A percentile compares a stretch with the other conserved stretches of the same genome.
These are phyloP conservation scores for Hygrophorus russula DNA, from an alignment of 768 basidiomycete genomes.

Conservation along the genomic window DNA sequence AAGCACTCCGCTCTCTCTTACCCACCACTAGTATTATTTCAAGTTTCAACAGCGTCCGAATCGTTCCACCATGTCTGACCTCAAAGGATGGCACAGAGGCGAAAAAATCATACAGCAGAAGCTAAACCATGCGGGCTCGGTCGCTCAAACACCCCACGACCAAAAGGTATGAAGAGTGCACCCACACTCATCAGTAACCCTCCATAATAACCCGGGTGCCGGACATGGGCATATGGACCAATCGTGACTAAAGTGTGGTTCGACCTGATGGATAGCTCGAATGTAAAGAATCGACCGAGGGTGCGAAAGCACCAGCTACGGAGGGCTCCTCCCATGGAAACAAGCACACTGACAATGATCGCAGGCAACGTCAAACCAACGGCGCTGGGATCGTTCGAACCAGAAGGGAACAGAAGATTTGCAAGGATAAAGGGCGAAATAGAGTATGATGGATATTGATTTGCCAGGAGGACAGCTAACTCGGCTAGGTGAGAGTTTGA, in stretches of 20 bases:
- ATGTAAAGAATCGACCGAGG: conserved; percentile 19
- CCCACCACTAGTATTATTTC: no score
- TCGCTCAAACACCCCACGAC: conserved; percentile 7
- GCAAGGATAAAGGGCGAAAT: background rate
- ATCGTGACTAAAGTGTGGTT: conserved; percentile 16
- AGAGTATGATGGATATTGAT: background rate
- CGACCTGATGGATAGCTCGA: conserved; percentile 15
- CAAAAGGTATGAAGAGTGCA: conserved; percentile 8
- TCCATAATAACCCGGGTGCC: conserved; percentile 20
- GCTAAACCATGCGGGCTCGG: conserved; percentile 1
- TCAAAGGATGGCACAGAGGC: no score
- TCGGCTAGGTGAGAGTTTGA: no score
- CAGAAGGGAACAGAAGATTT: background rate
- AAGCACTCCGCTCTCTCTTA: no score
- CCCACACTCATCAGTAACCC: conserved; percentile 4
- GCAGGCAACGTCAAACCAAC: conserved; percentile 12
- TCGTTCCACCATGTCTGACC: no score
- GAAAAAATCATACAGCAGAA: no score
- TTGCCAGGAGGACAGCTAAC: background rate
- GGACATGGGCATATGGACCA: conserved; percentile 18
- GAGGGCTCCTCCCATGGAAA: conserved; percentile 11
- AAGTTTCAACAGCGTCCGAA: no score
- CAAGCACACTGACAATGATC: conserved; percentile 11
- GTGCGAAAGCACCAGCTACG: conserved; percentile 16
- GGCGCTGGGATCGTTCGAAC: background rate